A percentile compares a stretch with the other conserved stretches of the same genome.
These are phyloP conservation scores for Sphenostylis stenocarpa DNA, from an alignment of 306 rosid genomes.

Conservation along the genomic window DNA sequence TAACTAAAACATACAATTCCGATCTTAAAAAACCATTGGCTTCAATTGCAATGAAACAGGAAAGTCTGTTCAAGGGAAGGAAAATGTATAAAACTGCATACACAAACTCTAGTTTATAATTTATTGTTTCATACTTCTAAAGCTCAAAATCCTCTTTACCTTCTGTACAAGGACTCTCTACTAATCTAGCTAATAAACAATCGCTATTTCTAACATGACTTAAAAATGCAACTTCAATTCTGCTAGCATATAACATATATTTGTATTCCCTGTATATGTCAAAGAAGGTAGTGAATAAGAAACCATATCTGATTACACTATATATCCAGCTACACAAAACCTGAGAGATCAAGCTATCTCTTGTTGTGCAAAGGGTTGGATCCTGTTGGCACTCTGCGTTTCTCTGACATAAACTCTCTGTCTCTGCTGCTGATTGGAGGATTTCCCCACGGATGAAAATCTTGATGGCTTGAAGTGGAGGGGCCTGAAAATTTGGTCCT, in stretches of 20 bases:
- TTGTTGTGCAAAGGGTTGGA: conserved; percentile 96
- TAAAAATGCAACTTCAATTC: conserved; percentile 33
- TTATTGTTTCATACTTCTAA: conserved; percentile 26
- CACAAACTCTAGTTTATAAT: conserved; percentile 26
- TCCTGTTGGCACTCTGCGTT: conserved; percentile 88
- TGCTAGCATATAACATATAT: conserved; percentile 25
- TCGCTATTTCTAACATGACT: conserved; percentile 24
- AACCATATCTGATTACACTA: conserved; percentile 9
- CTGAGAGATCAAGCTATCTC: conserved; percentile 52
- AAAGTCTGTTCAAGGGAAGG: conserved; percentile 10
- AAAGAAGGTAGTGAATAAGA: conserved; percentile 28
- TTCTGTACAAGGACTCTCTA: conserved; percentile 63
- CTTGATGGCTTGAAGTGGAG: conserved; percentile 40
- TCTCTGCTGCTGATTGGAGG: conserved; percentile 33
- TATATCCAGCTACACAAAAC: conserved; percentile 22
- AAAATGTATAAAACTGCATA: conserved; percentile 19
- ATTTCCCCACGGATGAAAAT: conserved; percentile 37
- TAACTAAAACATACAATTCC: background rate
- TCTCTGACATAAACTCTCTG: conserved; percentile 51
- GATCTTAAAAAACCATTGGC: background rate
- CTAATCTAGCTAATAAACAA: conserved; percentile 36
- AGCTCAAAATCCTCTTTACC: conserved; percentile 40
- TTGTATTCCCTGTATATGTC: conserved; percentile 29
- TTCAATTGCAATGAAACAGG: conserved; percentile 36
- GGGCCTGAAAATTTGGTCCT: conserved; percentile 47